A percentile compares a stretch with the other conserved stretches of the same genome.
phyloP scores from a whole-genome alignment of 2,329 filamentous ascomycete species.

The Onygenales sp. region DNA sequence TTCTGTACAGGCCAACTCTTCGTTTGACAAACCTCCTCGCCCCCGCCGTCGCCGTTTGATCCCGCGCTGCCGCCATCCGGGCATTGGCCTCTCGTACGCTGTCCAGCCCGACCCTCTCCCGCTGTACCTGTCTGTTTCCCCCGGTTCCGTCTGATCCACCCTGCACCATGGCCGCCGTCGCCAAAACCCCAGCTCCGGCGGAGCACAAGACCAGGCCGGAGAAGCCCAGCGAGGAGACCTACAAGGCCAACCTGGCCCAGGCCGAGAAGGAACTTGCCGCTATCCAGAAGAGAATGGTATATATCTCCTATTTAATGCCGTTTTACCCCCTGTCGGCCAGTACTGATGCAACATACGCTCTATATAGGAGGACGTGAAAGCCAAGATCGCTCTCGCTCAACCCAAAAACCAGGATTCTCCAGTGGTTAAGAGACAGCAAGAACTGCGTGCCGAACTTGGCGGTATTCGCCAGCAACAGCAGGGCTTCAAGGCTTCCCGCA shows the following conservation, averaged over 20 bases:
- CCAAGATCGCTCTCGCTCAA: slow-evolving; percentile 75
- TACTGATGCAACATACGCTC: not conserved
- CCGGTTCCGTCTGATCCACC: not conserved
- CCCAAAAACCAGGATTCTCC: slow-evolving; percentile 78
- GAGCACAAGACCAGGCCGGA: slow-evolving; percentile 54
- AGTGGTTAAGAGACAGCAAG: slow-evolving; percentile 69
- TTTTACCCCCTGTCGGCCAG: too few species aligned
- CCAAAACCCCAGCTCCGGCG: slow-evolving; percentile 17
- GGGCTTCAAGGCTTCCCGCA: slow-evolving; percentile 73
- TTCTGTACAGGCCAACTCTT: not conserved
- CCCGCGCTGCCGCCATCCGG: not conserved
- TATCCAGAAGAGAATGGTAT: slow-evolving; percentile 60
- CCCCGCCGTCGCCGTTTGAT: not conserved
- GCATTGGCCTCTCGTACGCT: not conserved
- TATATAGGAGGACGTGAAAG: slow-evolving; percentile 73
- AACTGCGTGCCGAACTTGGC: slow-evolving; percentile 72
- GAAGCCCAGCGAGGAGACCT: slow-evolving; percentile 79
- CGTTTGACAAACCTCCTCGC: not conserved
- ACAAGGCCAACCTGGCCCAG: slow-evolving; percentile 67
- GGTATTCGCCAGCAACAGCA: slow-evolving; percentile 82
- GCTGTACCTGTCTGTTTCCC: not conserved
- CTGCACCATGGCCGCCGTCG: slow-evolving; percentile 25
- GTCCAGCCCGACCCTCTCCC: not conserved
- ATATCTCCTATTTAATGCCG: slow-evolving; percentile 17
- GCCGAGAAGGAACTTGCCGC: slow-evolving; percentile 80